Evolutionary conservation across 2,329 filamentous ascomycete genomes (phyloP).

Genomic region (Aspergillus novofumigatus): DNA sequence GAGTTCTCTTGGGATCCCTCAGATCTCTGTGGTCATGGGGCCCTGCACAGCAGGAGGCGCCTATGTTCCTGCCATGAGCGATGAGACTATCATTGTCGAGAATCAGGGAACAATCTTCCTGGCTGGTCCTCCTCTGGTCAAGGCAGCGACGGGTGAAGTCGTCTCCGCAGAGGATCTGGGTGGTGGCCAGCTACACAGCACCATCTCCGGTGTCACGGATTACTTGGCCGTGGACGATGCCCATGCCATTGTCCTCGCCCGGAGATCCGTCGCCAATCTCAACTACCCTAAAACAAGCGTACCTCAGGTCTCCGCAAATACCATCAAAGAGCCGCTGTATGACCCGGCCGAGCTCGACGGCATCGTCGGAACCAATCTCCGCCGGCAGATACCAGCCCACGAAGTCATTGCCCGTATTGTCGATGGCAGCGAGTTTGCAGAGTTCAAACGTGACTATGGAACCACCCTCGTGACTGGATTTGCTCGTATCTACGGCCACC

Average conservation of each 20-base stretch:
- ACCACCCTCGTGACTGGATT: slow-evolving; percentile 88
- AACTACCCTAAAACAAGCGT: slow-evolving; percentile 67
- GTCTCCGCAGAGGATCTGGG: slow-evolving; percentile 88
- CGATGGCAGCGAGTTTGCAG: slow-evolving; percentile 81
- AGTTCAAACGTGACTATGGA: slow-evolving; percentile 93
- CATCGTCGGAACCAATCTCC: slow-evolving; percentile 85
- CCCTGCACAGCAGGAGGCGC: slow-evolving; percentile 93
- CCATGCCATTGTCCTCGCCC: slow-evolving; percentile 80
- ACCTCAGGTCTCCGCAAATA: slow-evolving; percentile 22
- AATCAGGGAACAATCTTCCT: slow-evolving; percentile 98
- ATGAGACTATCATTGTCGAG: slow-evolving; percentile 94
- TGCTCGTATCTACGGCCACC: slow-evolving; percentile 81
- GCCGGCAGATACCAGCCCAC: slow-evolving; percentile 77
- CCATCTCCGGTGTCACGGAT: slow-evolving; percentile 88
- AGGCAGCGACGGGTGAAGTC: slow-evolving; percentile 90
- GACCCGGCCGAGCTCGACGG: slow-evolving; percentile 75
- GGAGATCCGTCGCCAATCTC: slow-evolving; percentile 79
- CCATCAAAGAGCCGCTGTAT: slow-evolving; percentile 73
- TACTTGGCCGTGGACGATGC: slow-evolving; percentile 93
- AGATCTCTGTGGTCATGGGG: slow-evolving; percentile 94
- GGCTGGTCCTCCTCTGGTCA: slow-evolving; percentile 87
- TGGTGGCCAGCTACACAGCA: slow-evolving; percentile 83
- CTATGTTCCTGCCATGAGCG: slow-evolving; percentile 95
- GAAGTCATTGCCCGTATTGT: slow-evolving; percentile 92
- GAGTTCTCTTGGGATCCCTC: slow-evolving; percentile 82